Conservation (phyloP, 1,139 yeast species). For the Nadsonia commutata region DNA sequence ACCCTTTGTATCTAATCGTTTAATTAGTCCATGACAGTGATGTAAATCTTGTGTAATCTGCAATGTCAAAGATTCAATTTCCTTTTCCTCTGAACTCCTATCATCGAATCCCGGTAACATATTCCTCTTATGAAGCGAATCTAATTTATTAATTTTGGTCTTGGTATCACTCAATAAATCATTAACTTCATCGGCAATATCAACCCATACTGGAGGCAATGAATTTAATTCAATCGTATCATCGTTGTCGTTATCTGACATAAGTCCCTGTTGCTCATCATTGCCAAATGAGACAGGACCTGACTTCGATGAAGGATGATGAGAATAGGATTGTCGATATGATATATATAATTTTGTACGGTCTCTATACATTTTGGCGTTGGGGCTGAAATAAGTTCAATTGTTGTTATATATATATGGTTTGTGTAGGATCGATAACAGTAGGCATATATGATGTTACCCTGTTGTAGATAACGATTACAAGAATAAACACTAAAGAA, state of each 20-base stretch:
- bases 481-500: no score
- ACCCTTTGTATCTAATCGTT: constrained; percentile 35
- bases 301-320: constrained; percentile 18
- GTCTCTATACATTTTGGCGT: constrained; percentile 28
- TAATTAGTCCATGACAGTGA: constrained; percentile 59
- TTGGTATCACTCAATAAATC: constrained; percentile 37
- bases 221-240: constrained; percentile 28
- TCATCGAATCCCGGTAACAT: constrained; percentile 79
- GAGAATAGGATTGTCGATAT: constrained; percentile 30
- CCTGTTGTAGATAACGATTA: no score
- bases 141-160: constrained; percentile 39
- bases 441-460: no score
- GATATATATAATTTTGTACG: constrained; percentile 30
- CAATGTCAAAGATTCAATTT: constrained; percentile 64
- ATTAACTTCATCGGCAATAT: constrained; percentile 60
- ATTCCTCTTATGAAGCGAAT: constrained; percentile 62
- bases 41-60: constrained; percentile 62
- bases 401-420: no score
- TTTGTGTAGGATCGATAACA: no score
- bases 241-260: constrained; percentile 29
- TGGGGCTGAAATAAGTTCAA: no score
- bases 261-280: constrained; percentile 47
- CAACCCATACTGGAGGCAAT: constrained; percentile 68
- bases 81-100: constrained; percentile 50
- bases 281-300: constrained; percentile 11